These are phyloP conservation scores for Abrus pulchellus DNA, from an alignment of 306 rosid species.

Conservation along the genomic window DNA sequence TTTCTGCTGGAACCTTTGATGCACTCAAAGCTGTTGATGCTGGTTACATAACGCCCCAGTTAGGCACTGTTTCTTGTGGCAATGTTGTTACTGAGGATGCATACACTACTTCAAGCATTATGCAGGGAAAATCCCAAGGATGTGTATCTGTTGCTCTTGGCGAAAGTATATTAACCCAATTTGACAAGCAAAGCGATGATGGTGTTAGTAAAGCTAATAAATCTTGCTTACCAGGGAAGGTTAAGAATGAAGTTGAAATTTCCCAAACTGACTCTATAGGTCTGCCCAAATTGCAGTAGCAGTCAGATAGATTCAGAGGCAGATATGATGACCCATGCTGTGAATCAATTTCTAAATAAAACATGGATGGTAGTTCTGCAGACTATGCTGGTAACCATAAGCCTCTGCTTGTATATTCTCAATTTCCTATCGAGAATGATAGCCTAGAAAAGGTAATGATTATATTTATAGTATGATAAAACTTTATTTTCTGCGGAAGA, in stretches of 20 bases:
- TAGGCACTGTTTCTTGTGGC: constrained; percentile 46
- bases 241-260: constrained; percentile 53
- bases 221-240: constrained; percentile 50
- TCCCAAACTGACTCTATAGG: constrained; percentile 52
- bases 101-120: constrained; percentile 31
- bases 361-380: constrained; percentile 52
- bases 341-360: constrained; percentile 49
- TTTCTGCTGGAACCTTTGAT: constrained; percentile 47
- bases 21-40: constrained; percentile 47
- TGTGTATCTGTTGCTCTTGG: constrained; percentile 45
- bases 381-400: constrained; percentile 46
- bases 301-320: constrained; percentile 46
- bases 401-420: constrained; percentile 57
- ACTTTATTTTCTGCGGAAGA: constrained; percentile 27
- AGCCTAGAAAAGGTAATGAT: constrained; percentile 63
- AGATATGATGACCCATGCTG: constrained; percentile 41
- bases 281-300: constrained; percentile 46
- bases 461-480: constrained; percentile 30
- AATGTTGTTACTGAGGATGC: constrained; percentile 45
- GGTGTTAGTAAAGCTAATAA: constrained; percentile 47
- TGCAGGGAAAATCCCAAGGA: constrained; percentile 47
- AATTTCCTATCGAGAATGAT: constrained; percentile 46
- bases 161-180: constrained; percentile 40
- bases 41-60: constrained; percentile 46
- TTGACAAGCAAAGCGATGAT: constrained; percentile 48